Base-by-base conservation (phyloP, 148 eudicot genomes). In the Tetragonia tetragonoides region DNA sequence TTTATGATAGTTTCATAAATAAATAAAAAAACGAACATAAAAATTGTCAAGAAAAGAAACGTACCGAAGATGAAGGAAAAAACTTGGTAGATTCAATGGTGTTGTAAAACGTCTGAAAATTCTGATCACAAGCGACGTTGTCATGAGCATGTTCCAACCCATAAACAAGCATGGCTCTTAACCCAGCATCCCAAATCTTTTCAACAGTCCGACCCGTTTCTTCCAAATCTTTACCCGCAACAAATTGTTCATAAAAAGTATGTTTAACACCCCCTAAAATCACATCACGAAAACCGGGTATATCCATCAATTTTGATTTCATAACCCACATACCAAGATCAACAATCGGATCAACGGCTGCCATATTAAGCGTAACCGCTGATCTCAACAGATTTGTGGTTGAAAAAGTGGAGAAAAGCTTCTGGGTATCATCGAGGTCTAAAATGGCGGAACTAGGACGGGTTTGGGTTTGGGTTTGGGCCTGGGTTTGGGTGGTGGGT, bases 71-170 rank as follows among this genome's bases (percentile, higher is more conserved):
- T 16, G 81, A 74, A 7, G 89, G 87, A 51, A 91, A 81, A 5
- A 79, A 80, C 66, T 85, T 81, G 59, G 91, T 83, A 0, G 87
- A 83, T 65, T 91, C 93, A 76, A 87, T 73, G 3, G 97, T 91
- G 10, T 75, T 59, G 37, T 88, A 66, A 75, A 92, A 87, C 62
- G 81, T 89, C 0, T 83, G 79, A 64, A 74, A 67, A 78, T 89
- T 95, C 20, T 65, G 21, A 59, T 91, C 97, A 78, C 99, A 95
- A 5, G 90, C 81, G 0, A 60, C 74, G 64, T 90, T 89, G 66
- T 92, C 96, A 41, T 76, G 73, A 7, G 96, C 96, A 73, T 92
- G 96, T 42, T 95, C 99, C 67, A 86, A 77, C n/a, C 97, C 99
- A 62, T 92, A 95, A 81, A 80, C 88, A 21, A 92, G 65, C 99